Conservation (phyloP, 257 asterid species). For the Ballota nigra region DNA sequence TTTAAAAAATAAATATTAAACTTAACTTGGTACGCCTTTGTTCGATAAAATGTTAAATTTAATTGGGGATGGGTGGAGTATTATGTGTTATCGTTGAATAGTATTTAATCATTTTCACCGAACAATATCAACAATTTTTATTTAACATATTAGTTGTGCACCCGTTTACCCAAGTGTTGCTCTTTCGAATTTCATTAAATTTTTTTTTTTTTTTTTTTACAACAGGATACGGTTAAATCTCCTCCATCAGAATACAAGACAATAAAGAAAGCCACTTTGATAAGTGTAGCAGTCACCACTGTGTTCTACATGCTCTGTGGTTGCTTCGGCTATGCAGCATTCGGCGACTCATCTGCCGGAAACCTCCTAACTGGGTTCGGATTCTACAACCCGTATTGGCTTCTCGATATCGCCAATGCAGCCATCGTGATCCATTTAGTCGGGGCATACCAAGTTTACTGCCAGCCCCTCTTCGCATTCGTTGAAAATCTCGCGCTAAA, state of each 20-base stretch:
- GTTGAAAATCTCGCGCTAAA: constrained; percentile 24
- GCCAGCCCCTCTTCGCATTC: constrained; percentile 48
- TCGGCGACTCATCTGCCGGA: constrained; percentile 48
- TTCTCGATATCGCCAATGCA: constrained; percentile 42
- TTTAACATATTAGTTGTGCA: too few species aligned
- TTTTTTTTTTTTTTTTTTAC: too few species aligned
- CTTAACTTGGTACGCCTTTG: too few species aligned
- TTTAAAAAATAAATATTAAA: too few species aligned
- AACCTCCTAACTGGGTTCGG: constrained; percentile 59
- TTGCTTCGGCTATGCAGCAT: constrained; percentile 51
- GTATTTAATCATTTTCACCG: too few species aligned
- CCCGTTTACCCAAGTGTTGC: too few species aligned
- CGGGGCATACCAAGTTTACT: constrained; percentile 57
- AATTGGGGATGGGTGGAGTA: too few species aligned
- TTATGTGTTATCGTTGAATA: too few species aligned
- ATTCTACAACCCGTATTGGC: constrained; percentile 55
- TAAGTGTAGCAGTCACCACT: constrained; percentile 45
- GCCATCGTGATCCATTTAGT: constrained; percentile 50
- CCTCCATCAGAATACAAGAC: constrained; percentile 49
- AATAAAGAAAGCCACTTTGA: constrained; percentile 44
- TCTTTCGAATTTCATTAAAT: too few species aligned
- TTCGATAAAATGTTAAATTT: too few species aligned
- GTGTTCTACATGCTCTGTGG: constrained; percentile 50
- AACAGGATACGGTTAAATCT: constrained; percentile 52
- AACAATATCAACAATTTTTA: too few species aligned